Percentiles rank a stretch among this genome's conserved stretches.
Conservation (phyloP, 345 rosid genomes). For the Brassica juncea region DNA sequence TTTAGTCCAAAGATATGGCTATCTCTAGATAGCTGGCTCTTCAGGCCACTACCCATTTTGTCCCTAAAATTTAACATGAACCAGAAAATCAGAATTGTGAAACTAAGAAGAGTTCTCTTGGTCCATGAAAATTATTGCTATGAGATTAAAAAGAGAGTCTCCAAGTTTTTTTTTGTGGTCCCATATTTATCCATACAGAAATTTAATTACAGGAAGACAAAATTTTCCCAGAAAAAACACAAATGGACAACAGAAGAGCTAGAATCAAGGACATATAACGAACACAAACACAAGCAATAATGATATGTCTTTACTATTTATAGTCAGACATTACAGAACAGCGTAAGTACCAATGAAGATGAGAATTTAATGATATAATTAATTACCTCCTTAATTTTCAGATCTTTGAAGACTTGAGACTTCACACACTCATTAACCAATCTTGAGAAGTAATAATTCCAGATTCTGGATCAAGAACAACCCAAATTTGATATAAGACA, state of each 20-base stretch:
- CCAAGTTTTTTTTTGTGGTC: slow-evolving; percentile 24
- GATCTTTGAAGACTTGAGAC: slow-evolving; percentile 50
- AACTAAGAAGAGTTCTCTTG: neutral
- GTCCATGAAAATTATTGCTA: neutral
- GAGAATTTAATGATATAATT: slow-evolving; percentile 16
- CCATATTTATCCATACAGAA: slow-evolving; percentile 19
- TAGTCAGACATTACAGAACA: slow-evolving; percentile 6
- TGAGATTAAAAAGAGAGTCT: neutral
- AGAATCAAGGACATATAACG: slow-evolving; percentile 21
- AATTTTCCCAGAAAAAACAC: slow-evolving; percentile 12
- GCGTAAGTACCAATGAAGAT: slow-evolving; percentile 20
- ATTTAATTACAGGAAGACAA: slow-evolving; percentile 24
- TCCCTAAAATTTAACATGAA: slow-evolving; percentile 5
- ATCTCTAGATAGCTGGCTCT: slow-evolving; percentile 66
- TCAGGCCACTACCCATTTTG: slow-evolving; percentile 66
- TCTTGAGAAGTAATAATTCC: slow-evolving; percentile 21
- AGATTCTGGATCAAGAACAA: slow-evolving; percentile 52
- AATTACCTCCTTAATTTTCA: slow-evolving; percentile 45
- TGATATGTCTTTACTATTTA: slow-evolving; percentile 11
- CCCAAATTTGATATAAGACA: slow-evolving; percentile 20
- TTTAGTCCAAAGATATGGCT: slow-evolving; percentile 69
- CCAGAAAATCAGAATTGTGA: neutral
- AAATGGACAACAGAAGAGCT: slow-evolving; percentile 24
- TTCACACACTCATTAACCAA: slow-evolving; percentile 16
- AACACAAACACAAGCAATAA: slow-evolving; percentile 10